phyloP scores from a whole-genome alignment of 768 basidiomycete genomes.

The Calocybe indica region DNA sequence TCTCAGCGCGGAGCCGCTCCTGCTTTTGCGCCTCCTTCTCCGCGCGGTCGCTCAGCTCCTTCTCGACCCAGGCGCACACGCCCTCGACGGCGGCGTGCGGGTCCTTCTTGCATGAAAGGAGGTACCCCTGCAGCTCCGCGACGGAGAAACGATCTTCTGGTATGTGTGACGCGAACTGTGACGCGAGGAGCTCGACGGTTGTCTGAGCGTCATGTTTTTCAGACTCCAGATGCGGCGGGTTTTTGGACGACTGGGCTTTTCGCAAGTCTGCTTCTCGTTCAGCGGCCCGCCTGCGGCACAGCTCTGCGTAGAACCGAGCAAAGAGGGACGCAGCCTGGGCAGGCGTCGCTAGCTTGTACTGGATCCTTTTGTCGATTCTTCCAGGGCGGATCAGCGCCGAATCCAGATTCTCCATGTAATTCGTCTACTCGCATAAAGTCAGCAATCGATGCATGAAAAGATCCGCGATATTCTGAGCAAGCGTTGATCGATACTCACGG shows the following conservation, averaged over 20 bases:
- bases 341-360: constrained; percentile 64
- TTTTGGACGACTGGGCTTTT: not conserved
- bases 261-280: no score
- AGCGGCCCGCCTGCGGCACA: not conserved
- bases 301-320: constrained; percentile 42
- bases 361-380: constrained; percentile 72
- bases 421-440: constrained; percentile 29
- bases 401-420: constrained; percentile 63
- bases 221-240: constrained; percentile 6
- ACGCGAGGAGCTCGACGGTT: constrained; percentile 43
- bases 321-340: constrained; percentile 64
- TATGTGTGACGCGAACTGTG: constrained; percentile 46
- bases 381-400: constrained; percentile 71
- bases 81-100: constrained; percentile 49
- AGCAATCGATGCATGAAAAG: not conserved
- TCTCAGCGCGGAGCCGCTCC: not conserved
- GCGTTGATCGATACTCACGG: constrained; percentile 14
- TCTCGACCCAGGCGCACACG: constrained; percentile 40
- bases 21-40: not conserved
- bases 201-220: constrained; percentile 28
- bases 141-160: constrained; percentile 42
- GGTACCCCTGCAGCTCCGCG: constrained; percentile 47
- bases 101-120: constrained; percentile 62
- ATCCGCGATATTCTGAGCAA: not conserved
- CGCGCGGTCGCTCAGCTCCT: constrained; percentile 21